Percentiles rank a stretch among this genome's conserved stretches.
Evolutionary conservation across 2,329 filamentous ascomycete genomes (phyloP).

Genomic region (Xylaria sp.): DNA sequence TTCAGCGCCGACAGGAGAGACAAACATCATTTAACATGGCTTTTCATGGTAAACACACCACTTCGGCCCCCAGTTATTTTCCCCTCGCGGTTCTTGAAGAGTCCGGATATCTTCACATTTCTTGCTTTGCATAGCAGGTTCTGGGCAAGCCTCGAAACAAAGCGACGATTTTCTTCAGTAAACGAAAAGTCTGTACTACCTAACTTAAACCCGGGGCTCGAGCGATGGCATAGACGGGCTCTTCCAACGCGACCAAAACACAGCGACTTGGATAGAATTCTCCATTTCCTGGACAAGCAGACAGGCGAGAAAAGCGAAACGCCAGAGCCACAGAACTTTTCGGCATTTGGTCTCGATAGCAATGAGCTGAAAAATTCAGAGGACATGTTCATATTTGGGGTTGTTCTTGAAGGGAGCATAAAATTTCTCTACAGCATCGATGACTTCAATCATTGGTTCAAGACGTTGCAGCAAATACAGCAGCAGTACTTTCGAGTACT

Average conservation of each 20-base stretch:
- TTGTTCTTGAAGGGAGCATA: background rate
- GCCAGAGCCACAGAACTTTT: no score
- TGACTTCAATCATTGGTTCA: background rate
- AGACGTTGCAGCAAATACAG: background rate
- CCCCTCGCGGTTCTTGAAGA: background rate
- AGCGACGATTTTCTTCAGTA: no score
- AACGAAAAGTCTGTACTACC: no score
- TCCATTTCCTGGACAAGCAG: no score
- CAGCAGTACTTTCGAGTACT: conserved; percentile 4
- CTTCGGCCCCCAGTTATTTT: background rate
- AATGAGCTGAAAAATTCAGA: no score
- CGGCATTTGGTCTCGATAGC: no score
- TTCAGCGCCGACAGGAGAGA: background rate
- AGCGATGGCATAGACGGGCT: no score
- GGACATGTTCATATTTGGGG: no score
- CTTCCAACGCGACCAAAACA: no score
- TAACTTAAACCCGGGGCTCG: no score
- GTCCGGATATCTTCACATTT: background rate
- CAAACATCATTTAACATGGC: background rate
- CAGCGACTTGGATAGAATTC: no score
- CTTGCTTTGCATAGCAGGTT: conserved; percentile 14
- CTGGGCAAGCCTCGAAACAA: background rate
- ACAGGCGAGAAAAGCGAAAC: no score
- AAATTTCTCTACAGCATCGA: background rate
- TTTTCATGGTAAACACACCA: background rate